phyloP scores from a whole-genome alignment of 768 basidiomycete species.

The Auricularia auricula-judae region DNA sequence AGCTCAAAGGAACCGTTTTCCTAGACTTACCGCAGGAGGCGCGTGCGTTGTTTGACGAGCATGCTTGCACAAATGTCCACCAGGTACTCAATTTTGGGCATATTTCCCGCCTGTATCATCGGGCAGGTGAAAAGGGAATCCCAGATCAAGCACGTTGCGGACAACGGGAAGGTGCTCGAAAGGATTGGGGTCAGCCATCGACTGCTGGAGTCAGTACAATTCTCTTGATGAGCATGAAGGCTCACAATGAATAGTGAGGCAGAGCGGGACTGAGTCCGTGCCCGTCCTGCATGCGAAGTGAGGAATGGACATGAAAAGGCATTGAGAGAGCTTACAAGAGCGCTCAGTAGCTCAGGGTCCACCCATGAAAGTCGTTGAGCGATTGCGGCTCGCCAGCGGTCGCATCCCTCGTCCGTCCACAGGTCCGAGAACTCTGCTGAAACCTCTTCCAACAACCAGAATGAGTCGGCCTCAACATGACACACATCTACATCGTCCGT shows the following conservation, averaged over 20 bases:
- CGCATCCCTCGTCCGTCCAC: constrained; percentile 55
- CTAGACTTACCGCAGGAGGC: constrained; percentile 38
- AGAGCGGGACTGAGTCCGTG: constrained; percentile 59
- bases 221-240: constrained; percentile 3
- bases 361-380: constrained; percentile 50
- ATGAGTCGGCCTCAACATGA: constrained; percentile 70
- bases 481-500: constrained; percentile 46
- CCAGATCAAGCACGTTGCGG: constrained; percentile 53
- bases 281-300: constrained; percentile 29
- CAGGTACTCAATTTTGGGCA: constrained; percentile 58
- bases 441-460: constrained; percentile 72
- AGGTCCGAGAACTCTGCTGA: constrained; percentile 63
- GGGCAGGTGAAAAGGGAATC: constrained; percentile 57
- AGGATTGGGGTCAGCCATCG: constrained; percentile 67
- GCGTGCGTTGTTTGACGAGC: constrained; percentile 45
- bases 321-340: constrained; percentile 35
- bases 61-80: constrained; percentile 61
- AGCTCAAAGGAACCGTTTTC: constrained; percentile 8
- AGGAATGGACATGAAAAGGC: not conserved
- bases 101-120: constrained; percentile 37
- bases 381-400: constrained; percentile 51
- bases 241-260: constrained; percentile 76
- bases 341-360: constrained; percentile 48
- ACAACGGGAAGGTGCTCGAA: constrained; percentile 59
- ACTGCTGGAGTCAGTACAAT: constrained; percentile 23